These are phyloP conservation scores for Grigorovia humatica DNA, from an alignment of 805 yeast species.

Conservation along the genomic window DNA sequence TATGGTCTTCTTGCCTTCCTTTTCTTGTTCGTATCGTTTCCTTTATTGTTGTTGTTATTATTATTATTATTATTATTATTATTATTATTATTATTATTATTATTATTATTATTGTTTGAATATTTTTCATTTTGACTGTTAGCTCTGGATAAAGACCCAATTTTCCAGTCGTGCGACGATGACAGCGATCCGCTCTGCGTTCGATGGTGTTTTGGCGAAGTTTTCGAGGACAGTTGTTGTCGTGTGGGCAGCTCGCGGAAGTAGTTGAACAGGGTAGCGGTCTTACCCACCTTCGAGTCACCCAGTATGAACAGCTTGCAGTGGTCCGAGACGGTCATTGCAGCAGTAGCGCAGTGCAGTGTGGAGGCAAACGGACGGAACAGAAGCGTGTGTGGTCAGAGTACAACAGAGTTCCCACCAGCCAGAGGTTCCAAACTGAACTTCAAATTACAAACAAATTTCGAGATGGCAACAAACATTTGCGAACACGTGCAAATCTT, in stretches of 20 bases:
- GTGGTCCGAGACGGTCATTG: conserved; percentile 7
- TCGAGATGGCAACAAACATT: too few species aligned
- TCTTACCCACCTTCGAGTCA: conserved; percentile 40
- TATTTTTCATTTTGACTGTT: neutral
- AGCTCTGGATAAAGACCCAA: neutral
- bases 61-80: neutral
- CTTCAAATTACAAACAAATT: too few species aligned
- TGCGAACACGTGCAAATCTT: too few species aligned
- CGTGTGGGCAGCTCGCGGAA: conserved; percentile 30
- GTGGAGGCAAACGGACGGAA: too few species aligned
- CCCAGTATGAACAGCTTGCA: conserved; percentile 35
- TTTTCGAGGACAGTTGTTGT: conserved; percentile 6
- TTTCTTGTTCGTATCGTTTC: neutral
- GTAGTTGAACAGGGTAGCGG: conserved; percentile 36
- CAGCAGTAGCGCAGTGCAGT: too few species aligned
- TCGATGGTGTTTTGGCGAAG: neutral
- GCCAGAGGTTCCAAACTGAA: too few species aligned
- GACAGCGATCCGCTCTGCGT: neutral
- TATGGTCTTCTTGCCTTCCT: neutral
- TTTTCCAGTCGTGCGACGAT: neutral
- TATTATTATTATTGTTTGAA: neutral
- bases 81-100: neutral
- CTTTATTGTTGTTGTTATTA: neutral
- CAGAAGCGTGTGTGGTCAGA: too few species aligned
- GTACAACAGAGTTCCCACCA: too few species aligned